Base-by-base conservation (phyloP, 1,284 basidiomycete genomes). In the Peniophora sp. region DNA sequence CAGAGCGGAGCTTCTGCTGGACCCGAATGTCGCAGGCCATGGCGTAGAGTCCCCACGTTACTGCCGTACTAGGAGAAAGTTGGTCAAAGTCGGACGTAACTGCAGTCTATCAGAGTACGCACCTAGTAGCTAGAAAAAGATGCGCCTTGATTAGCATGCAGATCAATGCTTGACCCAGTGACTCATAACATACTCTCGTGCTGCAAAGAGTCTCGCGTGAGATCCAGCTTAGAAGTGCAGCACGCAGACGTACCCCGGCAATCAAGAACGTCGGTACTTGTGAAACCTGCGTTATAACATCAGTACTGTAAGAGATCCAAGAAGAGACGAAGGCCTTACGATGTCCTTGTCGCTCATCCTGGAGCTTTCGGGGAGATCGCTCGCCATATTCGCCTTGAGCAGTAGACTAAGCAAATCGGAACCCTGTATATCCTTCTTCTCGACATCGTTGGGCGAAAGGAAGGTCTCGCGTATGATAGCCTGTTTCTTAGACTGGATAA, bases 271-370 rank as follows among this genome's bases (percentile, higher is more conserved):
- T 62, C 6, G 60, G 60, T 20, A 61, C 56, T 52, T 60, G 55
- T 61, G 50, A n/a, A n/a, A n/a, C 20, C 12, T 43, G 48, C 3
- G 34, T 11, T 24, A 3, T 2, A 2, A 24, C 48, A 10, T 24
- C 2, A 24, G 22, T 18, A 10, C 12, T 43, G 10, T 15, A 10
- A 20, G 41, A 20, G 17, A 18, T n/a, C n/a, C n/a, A 43, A 43
- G 41, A 43, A 27, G 5, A 22, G 56, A 77, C 74, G 68, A 71
- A 80, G 89, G 89, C 5, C 81, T 79, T 24, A 87, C 59, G 0
- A 92, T 81, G 57, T 91, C 88, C 24, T 79, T 75, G 56, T 92
- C 87, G 22, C 73, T 72, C 69, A 92, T 66, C 39, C 73, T 70
- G 57, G 87, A 81, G 24, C 64, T 71, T 20, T 77, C 74, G 0